A percentile compares a stretch with the other conserved stretches of the same genome.
Evolutionary conservation across 1,139 yeast species (phyloP).

Genomic region (Pichia cactophila): DNA sequence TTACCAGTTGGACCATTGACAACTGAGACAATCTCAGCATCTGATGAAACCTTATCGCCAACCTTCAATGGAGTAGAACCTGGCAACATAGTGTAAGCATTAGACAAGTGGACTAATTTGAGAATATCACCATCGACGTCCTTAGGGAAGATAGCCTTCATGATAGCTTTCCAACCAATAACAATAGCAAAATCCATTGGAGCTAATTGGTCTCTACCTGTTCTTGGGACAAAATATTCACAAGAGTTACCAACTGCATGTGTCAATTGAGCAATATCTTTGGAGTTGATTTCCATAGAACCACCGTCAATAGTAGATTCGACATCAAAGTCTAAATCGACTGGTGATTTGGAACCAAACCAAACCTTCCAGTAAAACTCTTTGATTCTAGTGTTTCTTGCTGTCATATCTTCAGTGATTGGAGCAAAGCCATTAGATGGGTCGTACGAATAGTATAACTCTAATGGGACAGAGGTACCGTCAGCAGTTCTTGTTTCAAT

Average conservation of each 20-base stretch:
- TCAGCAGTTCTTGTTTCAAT: slow-evolving; percentile 89
- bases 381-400: slow-evolving; percentile 88
- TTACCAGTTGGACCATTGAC: slow-evolving; percentile 90
- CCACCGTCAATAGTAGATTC: slow-evolving; percentile 67
- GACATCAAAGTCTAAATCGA: slow-evolving; percentile 52
- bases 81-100: slow-evolving; percentile 89
- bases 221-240: slow-evolving; percentile 88
- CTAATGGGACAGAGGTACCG: slow-evolving; percentile 62
- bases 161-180: slow-evolving; percentile 96
- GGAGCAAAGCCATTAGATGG: slow-evolving; percentile 93
- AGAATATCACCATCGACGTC: slow-evolving; percentile 94
- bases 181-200: slow-evolving; percentile 99
- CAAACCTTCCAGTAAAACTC: slow-evolving; percentile 96
- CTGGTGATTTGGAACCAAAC: slow-evolving; percentile 65
- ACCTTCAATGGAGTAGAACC: slow-evolving; percentile 85
- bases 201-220: slow-evolving; percentile 78
- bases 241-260: slow-evolving; percentile 97
- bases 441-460: slow-evolving; percentile 69
- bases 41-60: slow-evolving; percentile 78
- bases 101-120: slow-evolving; percentile 88
- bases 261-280: slow-evolving; percentile 84
- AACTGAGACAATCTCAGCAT: slow-evolving; percentile 83
- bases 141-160: slow-evolving; percentile 94
- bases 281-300: slow-evolving; percentile 58
- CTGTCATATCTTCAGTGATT: slow-evolving; percentile 80